These are phyloP conservation scores for Scortechinia acanthostroma DNA, from an alignment of 2,329 filamentous ascomycete species.

Conservation along the genomic window DNA sequence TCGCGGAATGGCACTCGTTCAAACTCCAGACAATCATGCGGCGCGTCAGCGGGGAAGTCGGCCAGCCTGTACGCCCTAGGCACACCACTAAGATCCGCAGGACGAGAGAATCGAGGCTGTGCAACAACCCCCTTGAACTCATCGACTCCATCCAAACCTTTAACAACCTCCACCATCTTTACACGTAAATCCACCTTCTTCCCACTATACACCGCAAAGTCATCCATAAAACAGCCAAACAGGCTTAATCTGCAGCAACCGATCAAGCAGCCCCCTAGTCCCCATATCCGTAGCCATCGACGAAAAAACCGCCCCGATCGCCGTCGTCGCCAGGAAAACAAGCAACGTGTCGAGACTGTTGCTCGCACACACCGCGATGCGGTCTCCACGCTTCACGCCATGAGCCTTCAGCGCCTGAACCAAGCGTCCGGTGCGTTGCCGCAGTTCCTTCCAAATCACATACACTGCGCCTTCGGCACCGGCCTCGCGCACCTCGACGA, in stretches of 20 bases:
- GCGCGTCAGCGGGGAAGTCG: conserved; percentile 27
- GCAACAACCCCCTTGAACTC: conserved; percentile 64
- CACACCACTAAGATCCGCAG: conserved; percentile 49
- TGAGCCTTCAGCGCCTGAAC: conserved; percentile 59
- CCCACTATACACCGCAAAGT: conserved; percentile 73
- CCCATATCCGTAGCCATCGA: conserved; percentile 80
- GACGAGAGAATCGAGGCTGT: too few relatives aligned
- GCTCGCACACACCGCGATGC: conserved; percentile 68
- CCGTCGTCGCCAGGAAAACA: conserved; percentile 63
- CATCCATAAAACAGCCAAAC: conserved; percentile 77
- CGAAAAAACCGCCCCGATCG: conserved; percentile 70
- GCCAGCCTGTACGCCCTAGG: conserved; percentile 24
- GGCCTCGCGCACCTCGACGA: conserved; percentile 69
- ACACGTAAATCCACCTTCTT: conserved; percentile 63
- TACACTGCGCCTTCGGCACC: conserved; percentile 42
- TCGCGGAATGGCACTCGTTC: conserved; percentile 63
- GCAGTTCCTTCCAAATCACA: conserved; percentile 61
- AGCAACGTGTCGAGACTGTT: conserved; percentile 71
- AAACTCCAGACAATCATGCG: conserved; percentile 34
- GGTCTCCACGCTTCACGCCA: conserved; percentile 66
- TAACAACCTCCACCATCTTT: conserved; percentile 64
- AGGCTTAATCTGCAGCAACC: conserved; percentile 69
- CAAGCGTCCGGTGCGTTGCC: conserved; percentile 47
- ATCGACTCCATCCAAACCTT: conserved; percentile 49
- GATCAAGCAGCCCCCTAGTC: conserved; percentile 68